Evolutionary conservation across 345 rosid species (phyloP), one percentile per base, ranked within the genome.

Genomic region (Camelina laxa): DNA sequence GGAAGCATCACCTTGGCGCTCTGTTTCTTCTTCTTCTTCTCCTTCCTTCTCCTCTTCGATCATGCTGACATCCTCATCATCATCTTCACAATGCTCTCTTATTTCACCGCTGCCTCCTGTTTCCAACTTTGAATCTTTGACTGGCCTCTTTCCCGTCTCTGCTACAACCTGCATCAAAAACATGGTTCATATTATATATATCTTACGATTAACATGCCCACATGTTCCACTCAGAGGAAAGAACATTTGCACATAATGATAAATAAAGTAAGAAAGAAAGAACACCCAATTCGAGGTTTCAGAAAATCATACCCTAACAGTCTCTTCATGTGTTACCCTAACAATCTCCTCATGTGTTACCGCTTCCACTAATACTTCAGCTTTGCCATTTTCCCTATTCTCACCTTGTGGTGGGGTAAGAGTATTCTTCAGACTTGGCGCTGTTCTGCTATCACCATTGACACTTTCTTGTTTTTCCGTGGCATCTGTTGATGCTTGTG

Each of bases 1-100:
- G 16, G 98, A 89, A 19, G 65, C 91, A 61, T 84, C 88, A 72
- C 85, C 88, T 33, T 81, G 88, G 44, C 84, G 81, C 27, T 87
- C 89, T 30, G 47, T 44, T 41, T 82, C 85, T n/a, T 86, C 91
- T 3, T 77, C 87, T n/a, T 82, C 90, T 61, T 67, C 79, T 44
- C 48, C 51, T 62, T 70, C 80, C 4, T 64, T 27, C 47, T 65
- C 80, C 74, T 84, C 88, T 20, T 79, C 66, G 10, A 79, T 63
- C 79, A 72, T 80, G 76, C 86, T 82, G 54, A 77, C 79, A 69
- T 73, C 82, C 72, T 80, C 84, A 63, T 85, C 87, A 71, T 83
- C 87, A 41, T 69, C 79, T 53, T 53, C 82, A 65, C 55, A 84
- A 69, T 39, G 42, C 51, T 74, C 73, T 67, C 38, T 77, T 38